Evolutionary conservation across 1,284 basidiomycete species (phyloP).

Genomic region (Flammula alnicola): DNA sequence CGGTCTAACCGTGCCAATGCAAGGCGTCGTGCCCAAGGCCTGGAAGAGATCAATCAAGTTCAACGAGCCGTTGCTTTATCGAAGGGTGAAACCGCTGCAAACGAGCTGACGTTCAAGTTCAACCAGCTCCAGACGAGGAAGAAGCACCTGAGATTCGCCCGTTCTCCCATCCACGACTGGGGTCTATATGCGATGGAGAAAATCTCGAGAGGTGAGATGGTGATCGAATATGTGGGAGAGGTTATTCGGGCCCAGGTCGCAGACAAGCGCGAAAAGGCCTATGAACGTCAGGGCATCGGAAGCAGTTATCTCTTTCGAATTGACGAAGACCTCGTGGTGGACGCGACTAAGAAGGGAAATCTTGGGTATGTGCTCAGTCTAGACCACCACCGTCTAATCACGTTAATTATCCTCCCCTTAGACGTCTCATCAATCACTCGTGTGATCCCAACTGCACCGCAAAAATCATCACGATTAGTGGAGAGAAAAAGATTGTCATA

Average conservation of each 20-base stretch:
- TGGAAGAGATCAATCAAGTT: slow-evolving; percentile 92
- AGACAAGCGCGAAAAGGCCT: slow-evolving; percentile 95
- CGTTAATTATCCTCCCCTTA: slow-evolving; percentile 37
- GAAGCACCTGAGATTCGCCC: slow-evolving; percentile 96
- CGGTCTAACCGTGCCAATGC: slow-evolving; percentile 94
- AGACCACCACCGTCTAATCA: slow-evolving; percentile 21
- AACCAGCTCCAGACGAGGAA: slow-evolving; percentile 98
- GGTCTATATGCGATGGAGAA: slow-evolving; percentile 95
- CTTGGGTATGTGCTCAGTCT: slow-evolving; percentile 74
- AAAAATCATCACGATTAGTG: slow-evolving; percentile 98
- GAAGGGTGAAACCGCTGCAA: slow-evolving; percentile 72
- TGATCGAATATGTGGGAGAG: slow-evolving; percentile 99
- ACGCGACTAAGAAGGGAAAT: slow-evolving; percentile 98
- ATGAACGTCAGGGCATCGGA: slow-evolving; percentile 95
- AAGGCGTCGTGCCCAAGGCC: slow-evolving; percentile 89
- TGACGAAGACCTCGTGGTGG: slow-evolving; percentile 92
- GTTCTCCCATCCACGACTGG: slow-evolving; percentile 98
- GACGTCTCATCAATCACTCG: slow-evolving; percentile 94
- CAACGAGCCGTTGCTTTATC: slow-evolving; percentile 76
- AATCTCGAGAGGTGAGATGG: slow-evolving; percentile 96
- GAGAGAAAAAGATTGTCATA: slow-evolving; percentile 99
- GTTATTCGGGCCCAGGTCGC: slow-evolving; percentile 95
- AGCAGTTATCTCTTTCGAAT: slow-evolving; percentile 94
- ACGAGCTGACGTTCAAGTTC: slow-evolving; percentile 85
- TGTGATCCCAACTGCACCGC: slow-evolving; percentile 98